Percentiles rank a stretch among this genome's conserved stretches.
phyloP scores from a whole-genome alignment of 176 grass and related monocot genomes.

The Zea luxurians region DNA sequence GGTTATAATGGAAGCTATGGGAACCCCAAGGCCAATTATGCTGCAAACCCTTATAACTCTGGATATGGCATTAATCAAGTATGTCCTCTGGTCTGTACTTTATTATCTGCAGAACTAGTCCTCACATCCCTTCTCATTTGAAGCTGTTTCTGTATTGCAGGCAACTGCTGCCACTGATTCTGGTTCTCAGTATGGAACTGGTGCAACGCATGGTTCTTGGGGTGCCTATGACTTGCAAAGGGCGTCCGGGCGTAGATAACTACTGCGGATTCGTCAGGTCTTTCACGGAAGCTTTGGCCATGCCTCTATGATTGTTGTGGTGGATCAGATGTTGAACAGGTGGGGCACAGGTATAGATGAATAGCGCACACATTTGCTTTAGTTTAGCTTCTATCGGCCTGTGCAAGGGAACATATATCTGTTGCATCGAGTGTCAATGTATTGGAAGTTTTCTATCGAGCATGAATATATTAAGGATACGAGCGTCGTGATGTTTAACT shows the following conservation, averaged over 20 bases:
- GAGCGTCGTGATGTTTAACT: no score
- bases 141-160: conserved; percentile 37
- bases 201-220: conserved; percentile 46
- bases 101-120: neutral
- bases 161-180: conserved; percentile 49
- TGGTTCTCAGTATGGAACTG: conserved; percentile 50
- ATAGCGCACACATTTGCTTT: neutral
- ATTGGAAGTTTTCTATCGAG: no score
- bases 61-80: conserved; percentile 71
- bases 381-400: neutral
- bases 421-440: no score
- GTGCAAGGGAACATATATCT: neutral
- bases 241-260: conserved; percentile 55
- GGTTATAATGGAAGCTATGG: conserved; percentile 59
- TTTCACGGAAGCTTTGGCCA: conserved; percentile 1
- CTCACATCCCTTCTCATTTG: conserved; percentile 24
- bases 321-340: neutral
- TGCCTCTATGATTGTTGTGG: conserved; percentile 20
- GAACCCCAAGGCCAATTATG: conserved; percentile 58
- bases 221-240: conserved; percentile 57
- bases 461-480: no score
- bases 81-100: conserved; percentile 36
- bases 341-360: neutral
- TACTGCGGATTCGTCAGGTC: neutral
- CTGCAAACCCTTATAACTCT: conserved; percentile 51